A percentile compares a stretch with the other conserved stretches of the same genome.
These are phyloP conservation scores for Trichaptum fuscoviolaceum DNA, from an alignment of 768 basidiomycete species.

Conservation along the genomic window DNA sequence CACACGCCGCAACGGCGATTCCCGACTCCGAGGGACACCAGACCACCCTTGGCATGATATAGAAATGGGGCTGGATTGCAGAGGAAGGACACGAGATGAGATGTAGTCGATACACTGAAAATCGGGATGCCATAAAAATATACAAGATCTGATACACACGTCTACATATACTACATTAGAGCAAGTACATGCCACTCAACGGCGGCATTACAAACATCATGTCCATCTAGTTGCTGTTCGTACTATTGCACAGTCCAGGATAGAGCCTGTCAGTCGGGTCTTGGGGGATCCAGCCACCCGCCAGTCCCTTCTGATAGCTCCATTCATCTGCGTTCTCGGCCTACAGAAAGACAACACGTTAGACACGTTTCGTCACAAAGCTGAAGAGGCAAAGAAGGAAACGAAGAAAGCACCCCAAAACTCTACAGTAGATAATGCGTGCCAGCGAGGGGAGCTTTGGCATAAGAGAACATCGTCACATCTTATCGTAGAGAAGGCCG, in stretches of 20 bases:
- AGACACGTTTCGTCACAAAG: not conserved
- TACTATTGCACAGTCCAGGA: slow-evolving; percentile 48
- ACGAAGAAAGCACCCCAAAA: not conserved
- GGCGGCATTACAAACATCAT: not conserved
- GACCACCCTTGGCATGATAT: not conserved
- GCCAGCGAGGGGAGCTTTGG: not conserved
- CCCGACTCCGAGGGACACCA: not conserved
- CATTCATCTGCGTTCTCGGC: slow-evolving; percentile 68
- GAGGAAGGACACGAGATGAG: not conserved
- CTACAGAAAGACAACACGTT: slow-evolving; percentile 21
- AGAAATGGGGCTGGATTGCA: not conserved
- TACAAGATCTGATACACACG: not conserved
- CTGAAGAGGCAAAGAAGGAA: not conserved
- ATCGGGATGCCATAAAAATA: not conserved
- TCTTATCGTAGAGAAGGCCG: not conserved
- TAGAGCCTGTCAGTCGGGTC: slow-evolving; percentile 63
- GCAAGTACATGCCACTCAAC: not conserved
- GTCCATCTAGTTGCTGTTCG: not conserved
- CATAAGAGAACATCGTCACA: not conserved
- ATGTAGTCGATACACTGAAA: not conserved
- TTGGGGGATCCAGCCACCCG: slow-evolving; percentile 74
- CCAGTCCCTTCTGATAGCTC: slow-evolving; percentile 69
- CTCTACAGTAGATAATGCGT: not conserved
- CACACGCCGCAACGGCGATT: not conserved
- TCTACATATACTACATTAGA: not conserved